Evolutionary conservation across 805 yeast species (phyloP).

Genomic region (Tetrapisispora phaffii): DNA sequence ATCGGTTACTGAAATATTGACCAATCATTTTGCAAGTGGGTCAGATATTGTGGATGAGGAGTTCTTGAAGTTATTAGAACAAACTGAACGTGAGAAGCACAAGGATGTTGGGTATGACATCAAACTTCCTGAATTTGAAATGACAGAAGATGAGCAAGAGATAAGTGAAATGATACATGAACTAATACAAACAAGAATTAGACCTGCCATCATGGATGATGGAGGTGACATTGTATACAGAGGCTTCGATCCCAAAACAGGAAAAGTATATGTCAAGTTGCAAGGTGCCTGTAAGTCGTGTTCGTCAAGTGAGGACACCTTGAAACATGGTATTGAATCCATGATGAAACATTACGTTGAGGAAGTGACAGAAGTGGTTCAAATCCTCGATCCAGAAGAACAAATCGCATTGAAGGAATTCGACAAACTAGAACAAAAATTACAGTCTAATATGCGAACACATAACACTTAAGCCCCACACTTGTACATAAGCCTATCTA

Average conservation of each 20-base stretch:
- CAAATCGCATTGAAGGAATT: constrained; percentile 70
- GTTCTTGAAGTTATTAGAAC: constrained; percentile 25
- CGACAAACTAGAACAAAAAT: constrained; percentile 64
- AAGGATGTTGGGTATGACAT: constrained; percentile 27
- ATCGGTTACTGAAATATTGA: constrained; percentile 37
- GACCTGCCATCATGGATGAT: constrained; percentile 97
- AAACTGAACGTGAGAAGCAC: constrained; percentile 17
- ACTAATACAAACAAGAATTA: constrained; percentile 82
- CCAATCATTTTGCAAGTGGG: constrained; percentile 24
- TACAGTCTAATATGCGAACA: neutral
- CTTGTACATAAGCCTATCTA: neutral
- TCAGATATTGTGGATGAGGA: constrained; percentile 18
- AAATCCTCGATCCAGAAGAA: constrained; percentile 73
- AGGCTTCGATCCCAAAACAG: constrained; percentile 76
- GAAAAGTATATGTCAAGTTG: constrained; percentile 76
- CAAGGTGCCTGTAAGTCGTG: constrained; percentile 97
- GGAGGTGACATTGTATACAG: constrained; percentile 94
- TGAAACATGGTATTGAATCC: constrained; percentile 92
- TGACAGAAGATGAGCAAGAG: constrained; percentile 62
- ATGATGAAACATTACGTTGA: constrained; percentile 96
- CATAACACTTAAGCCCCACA: neutral
- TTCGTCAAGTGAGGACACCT: constrained; percentile 80
- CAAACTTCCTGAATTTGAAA: constrained; percentile 23
- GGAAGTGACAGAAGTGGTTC: constrained; percentile 83
- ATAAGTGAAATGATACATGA: constrained; percentile 85